Conservation (phyloP, 176 grass and related monocot species). For the Ensete glaucum region DNA sequence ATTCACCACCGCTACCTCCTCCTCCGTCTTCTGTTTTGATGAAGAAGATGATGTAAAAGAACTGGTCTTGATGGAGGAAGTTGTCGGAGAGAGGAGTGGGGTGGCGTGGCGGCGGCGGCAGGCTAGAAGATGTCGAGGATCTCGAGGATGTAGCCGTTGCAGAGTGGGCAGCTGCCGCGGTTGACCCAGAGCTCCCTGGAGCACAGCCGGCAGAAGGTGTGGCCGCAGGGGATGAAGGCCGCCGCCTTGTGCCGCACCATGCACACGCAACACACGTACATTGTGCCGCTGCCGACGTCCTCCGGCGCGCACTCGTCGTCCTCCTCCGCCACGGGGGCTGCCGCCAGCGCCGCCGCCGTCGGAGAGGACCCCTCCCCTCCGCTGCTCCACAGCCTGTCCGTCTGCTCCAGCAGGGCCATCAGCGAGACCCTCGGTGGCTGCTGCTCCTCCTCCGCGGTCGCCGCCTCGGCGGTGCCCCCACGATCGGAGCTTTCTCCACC, state of each 20-base stretch:
- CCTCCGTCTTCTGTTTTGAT: not conserved
- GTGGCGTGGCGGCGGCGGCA: too few relatives aligned
- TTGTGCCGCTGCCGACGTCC: not conserved
- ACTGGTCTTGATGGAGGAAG: not conserved
- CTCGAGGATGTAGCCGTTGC: conserved; percentile 27
- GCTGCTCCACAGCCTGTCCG: not conserved
- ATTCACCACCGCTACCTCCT: too few relatives aligned
- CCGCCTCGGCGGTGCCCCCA: not conserved
- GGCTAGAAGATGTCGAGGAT: conserved; percentile 38
- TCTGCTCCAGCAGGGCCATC: conserved; percentile 13
- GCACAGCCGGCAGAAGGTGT: conserved; percentile 39
- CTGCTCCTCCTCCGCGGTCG: not conserved
- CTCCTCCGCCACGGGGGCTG: not conserved
- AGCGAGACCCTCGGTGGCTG: not conserved
- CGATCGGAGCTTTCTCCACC: not conserved
- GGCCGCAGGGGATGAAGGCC: conserved; percentile 39
- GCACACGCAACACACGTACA: conserved; percentile 28
- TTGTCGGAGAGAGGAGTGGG: too few relatives aligned
- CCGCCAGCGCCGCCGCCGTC: not conserved
- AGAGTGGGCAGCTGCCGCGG: conserved; percentile 25
- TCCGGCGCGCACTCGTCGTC: not conserved
- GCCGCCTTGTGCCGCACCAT: conserved; percentile 30
- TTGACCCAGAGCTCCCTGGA: conserved; percentile 27
- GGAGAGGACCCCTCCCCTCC: not conserved
- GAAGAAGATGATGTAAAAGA: not conserved